phyloP scores from a whole-genome alignment of 495 filamentous ascomycete species.

The Ramalina intermedia region DNA sequence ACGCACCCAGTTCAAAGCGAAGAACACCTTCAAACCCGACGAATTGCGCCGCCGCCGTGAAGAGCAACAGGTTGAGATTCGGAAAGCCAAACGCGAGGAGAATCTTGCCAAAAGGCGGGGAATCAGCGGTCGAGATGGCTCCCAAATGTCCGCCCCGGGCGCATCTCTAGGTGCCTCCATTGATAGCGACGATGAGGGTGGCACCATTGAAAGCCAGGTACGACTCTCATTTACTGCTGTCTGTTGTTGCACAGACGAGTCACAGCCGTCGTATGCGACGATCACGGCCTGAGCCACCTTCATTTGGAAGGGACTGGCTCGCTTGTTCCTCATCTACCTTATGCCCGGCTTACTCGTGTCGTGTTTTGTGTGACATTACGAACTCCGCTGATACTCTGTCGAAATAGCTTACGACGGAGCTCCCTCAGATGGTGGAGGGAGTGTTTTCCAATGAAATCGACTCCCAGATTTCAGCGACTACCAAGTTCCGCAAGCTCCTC shows the following conservation, averaged over 20 bases:
- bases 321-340: not conserved
- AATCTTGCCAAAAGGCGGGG: constrained; percentile 96
- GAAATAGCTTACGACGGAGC: constrained; percentile 82
- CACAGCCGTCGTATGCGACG: constrained; percentile 17
- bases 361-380: not conserved
- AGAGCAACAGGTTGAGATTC: constrained; percentile 97
- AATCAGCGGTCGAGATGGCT: constrained; percentile 60
- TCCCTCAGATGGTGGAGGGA: constrained; percentile 93
- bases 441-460: constrained; percentile 99
- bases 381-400: constrained; percentile 2
- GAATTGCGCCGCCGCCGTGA: constrained; percentile 97
- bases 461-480: constrained; percentile 94
- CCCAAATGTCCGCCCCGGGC: constrained; percentile 52
- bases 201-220: constrained; percentile 92
- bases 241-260: no score
- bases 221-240: constrained; percentile 20
- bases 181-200: constrained; percentile 94
- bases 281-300: not conserved
- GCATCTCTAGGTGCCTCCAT: constrained; percentile 73
- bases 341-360: not conserved
- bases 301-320: not conserved
- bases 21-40: constrained; percentile 95
- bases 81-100: constrained; percentile 95
- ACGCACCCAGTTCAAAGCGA: constrained; percentile 97
- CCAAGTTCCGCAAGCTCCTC: constrained; percentile 93